phyloP scores from a whole-genome alignment of 306 rosid genomes.

The Pyrus pyrifolia region DNA sequence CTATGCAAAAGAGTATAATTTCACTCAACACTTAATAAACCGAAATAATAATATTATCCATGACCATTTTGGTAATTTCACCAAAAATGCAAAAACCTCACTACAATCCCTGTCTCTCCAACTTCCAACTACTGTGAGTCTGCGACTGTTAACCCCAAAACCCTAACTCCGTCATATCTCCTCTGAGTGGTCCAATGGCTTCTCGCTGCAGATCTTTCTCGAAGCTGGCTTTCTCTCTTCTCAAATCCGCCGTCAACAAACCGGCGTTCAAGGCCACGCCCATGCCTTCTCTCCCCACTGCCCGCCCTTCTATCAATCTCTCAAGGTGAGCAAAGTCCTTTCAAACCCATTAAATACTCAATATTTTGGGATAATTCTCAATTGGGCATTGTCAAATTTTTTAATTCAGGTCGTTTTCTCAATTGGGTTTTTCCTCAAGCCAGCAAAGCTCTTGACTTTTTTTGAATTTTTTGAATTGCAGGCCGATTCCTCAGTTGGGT shows the following conservation, averaged over 20 bases:
- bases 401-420: not conserved
- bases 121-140: not conserved
- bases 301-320: slow-evolving; percentile 33
- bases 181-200: slow-evolving; percentile 45
- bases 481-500: slow-evolving; percentile 52
- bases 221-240: slow-evolving; percentile 45
- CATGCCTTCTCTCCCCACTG: slow-evolving; percentile 34
- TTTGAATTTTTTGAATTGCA: slow-evolving; percentile 11
- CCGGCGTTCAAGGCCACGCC: slow-evolving; percentile 31
- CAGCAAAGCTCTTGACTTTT: not conserved
- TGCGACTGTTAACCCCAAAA: not conserved
- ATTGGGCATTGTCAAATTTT: not conserved
- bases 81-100: slow-evolving; percentile 22
- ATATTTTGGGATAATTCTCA: not conserved
- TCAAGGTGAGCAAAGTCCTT: slow-evolving; percentile 38
- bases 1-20: too few species aligned
- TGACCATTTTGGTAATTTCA: not conserved
- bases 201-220: slow-evolving; percentile 70
- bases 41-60: not conserved
- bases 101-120: not conserved
- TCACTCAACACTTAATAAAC: not conserved
- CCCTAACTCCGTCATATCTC: not conserved
- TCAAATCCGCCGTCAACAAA: slow-evolving; percentile 44
- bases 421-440: not conserved
- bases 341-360: not conserved